phyloP scores from a whole-genome alignment of 768 basidiomycete genomes.

The Daedaleopsis sinensis region DNA sequence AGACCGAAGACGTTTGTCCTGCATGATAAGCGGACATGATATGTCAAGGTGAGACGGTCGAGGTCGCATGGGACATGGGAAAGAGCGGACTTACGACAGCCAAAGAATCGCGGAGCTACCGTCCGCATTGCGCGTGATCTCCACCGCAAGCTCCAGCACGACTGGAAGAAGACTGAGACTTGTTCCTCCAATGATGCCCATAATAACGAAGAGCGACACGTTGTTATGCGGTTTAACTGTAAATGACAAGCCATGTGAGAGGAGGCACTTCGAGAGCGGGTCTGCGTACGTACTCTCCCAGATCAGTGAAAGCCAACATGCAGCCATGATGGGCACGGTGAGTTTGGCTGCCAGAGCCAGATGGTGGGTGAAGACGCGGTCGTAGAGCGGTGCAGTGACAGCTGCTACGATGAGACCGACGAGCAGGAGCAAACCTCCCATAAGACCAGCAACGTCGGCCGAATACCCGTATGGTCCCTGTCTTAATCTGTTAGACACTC shows the following conservation, averaged over 20 bases:
- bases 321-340: conserved; percentile 62
- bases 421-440: conserved; percentile 71
- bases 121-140: conserved; percentile 79
- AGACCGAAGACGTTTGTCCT: conserved; percentile 72
- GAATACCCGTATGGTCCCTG: conserved; percentile 79
- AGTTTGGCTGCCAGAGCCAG: conserved; percentile 62
- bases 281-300: conserved; percentile 65
- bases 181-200: conserved; percentile 66
- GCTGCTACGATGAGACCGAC: conserved; percentile 72
- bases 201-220: conserved; percentile 63
- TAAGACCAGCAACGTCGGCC: conserved; percentile 61
- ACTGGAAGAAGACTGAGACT: conserved; percentile 76
- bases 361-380: conserved; percentile 79
- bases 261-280: background rate
- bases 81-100: conserved; percentile 56
- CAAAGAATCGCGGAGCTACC: conserved; percentile 77
- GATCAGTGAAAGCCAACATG: conserved; percentile 71
- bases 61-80: background rate
- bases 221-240: conserved; percentile 65
- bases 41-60: too few relatives aligned
- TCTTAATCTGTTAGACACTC: background rate
- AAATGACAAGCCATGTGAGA: too few relatives aligned
- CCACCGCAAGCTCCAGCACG: conserved; percentile 75
- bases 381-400: conserved; percentile 73
- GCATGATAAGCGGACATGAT: conserved; percentile 5